Percentiles rank a stretch among this genome's conserved stretches.
Conservation (phyloP, 805 yeast species). For the Lipomyces sp. region DNA sequence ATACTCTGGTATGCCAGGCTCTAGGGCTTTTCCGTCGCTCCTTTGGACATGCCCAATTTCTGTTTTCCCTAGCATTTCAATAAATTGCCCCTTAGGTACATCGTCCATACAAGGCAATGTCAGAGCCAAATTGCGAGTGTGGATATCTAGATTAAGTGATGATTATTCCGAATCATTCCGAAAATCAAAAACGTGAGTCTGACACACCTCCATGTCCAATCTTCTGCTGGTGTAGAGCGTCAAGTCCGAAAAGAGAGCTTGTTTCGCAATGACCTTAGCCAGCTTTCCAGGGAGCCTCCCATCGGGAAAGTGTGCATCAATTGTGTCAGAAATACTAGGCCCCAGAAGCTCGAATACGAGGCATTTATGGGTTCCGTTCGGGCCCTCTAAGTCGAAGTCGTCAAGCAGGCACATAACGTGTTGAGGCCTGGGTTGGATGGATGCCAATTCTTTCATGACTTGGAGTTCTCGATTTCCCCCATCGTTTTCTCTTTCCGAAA, state of each 20-base stretch:
- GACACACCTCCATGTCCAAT: background rate
- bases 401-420: background rate
- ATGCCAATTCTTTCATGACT: background rate
- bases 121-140: background rate
- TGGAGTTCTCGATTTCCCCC: background rate
- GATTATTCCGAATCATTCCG: background rate
- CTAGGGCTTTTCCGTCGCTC: background rate
- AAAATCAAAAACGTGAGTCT: background rate
- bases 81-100: background rate
- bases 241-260: background rate
- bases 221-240: background rate
- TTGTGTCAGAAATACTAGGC: background rate
- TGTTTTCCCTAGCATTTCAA: background rate
- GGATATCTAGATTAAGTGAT: background rate
- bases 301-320: background rate
- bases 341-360: constrained; percentile 6
- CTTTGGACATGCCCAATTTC: background rate
- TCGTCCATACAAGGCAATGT: background rate
- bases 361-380: constrained; percentile 2
- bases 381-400: background rate
- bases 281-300: background rate
- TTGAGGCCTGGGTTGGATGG: background rate
- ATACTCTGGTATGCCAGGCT: background rate
- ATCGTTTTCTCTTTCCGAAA: background rate
- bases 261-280: background rate